A percentile compares a stretch with the other conserved stretches of the same genome.
phyloP scores from a whole-genome alignment of 192 early-diverging fungal species.

The Linnemannia hyalina region DNA sequence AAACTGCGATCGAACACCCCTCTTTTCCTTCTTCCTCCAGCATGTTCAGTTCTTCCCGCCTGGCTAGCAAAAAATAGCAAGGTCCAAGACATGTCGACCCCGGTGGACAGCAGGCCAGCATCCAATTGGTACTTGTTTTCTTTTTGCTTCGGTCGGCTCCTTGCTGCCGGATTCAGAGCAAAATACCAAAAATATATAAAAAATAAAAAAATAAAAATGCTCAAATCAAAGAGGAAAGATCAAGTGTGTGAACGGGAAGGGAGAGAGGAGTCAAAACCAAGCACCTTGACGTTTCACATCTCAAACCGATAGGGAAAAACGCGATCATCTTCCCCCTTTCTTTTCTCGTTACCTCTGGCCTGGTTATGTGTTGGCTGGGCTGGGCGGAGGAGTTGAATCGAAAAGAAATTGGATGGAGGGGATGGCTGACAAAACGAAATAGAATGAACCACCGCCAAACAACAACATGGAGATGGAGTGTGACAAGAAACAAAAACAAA shows the following conservation, averaged over 20 bases:
- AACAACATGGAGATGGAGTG: neutral
- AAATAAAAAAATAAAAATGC: neutral
- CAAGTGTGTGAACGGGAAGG: neutral
- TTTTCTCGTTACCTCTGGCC: neutral
- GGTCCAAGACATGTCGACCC: conserved; percentile 6
- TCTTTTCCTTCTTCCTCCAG: neutral
- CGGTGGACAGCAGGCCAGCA: neutral
- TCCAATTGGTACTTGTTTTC: neutral
- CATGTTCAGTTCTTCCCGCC: neutral
- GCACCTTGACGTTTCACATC: conserved; percentile 1
- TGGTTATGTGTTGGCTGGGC: neutral
- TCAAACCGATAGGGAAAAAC: neutral
- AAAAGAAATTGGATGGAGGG: neutral
- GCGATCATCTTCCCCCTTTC: neutral
- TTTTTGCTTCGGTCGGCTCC: neutral
- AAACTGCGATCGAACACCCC: neutral
- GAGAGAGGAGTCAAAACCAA: neutral
- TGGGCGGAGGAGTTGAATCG: no score
- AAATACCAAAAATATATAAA: neutral
- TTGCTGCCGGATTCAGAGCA: neutral
- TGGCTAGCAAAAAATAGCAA: neutral
- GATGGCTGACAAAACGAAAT: neutral
- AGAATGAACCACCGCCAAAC: neutral
- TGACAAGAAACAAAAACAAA: neutral
- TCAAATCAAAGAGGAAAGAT: neutral